Evolutionary conservation across 805 yeast species (phyloP).

Genomic region (Wickerhamomyces sydowiorum): DNA sequence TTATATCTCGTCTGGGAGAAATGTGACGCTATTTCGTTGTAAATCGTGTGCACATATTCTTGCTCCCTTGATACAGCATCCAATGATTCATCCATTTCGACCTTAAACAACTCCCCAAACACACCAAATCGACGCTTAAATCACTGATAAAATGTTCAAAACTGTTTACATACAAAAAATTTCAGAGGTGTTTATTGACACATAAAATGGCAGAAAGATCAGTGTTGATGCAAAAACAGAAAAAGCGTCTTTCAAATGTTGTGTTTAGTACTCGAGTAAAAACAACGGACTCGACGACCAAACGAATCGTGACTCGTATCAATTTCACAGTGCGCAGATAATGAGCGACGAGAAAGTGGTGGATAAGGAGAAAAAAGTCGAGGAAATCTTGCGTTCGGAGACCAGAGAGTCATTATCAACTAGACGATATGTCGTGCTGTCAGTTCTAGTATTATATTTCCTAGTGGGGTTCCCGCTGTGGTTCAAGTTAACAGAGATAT

Average conservation of each 20-base stretch:
- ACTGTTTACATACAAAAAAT: too few species aligned
- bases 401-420: slow-evolving; percentile 12
- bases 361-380: neutral
- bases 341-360: neutral
- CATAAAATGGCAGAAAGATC: too few species aligned
- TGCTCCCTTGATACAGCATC: slow-evolving; percentile 62
- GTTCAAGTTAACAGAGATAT: slow-evolving; percentile 35
- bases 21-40: slow-evolving; percentile 87
- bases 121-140: too few species aligned
- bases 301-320: too few species aligned
- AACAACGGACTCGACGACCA: too few species aligned
- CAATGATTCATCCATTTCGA: slow-evolving; percentile 17
- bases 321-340: neutral
- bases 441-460: slow-evolving; percentile 22
- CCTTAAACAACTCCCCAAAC: neutral
- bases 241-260: too few species aligned
- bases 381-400: slow-evolving; percentile 13
- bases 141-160: too few species aligned
- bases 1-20: slow-evolving; percentile 91
- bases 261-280: too few species aligned
- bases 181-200: too few species aligned
- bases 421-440: slow-evolving; percentile 17
- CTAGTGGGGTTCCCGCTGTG: slow-evolving; percentile 35
- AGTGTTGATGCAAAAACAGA: too few species aligned
- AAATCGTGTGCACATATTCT: slow-evolving; percentile 82